Percentiles rank a stretch among this genome's conserved stretches.
These are phyloP conservation scores for Globisporangium spiculum DNA, from an alignment of 352 stramenopile species.

Conservation along the genomic window DNA sequence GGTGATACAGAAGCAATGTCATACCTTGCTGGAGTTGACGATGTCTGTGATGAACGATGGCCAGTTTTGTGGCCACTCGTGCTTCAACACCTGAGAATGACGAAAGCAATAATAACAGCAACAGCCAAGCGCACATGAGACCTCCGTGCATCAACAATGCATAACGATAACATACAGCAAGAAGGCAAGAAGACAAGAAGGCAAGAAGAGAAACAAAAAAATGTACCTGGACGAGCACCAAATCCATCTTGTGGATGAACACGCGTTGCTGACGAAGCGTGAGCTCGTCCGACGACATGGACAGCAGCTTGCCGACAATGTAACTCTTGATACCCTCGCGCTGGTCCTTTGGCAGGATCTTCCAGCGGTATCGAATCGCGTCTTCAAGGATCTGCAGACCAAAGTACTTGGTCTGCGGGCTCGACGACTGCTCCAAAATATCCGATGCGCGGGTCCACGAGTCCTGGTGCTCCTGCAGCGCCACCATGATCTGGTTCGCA, in stretches of 20 bases:
- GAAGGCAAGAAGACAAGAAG: no score
- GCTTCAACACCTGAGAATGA: slow-evolving; percentile 93
- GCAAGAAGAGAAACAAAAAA: not conserved
- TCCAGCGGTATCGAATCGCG: slow-evolving; percentile 96
- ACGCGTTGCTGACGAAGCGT: slow-evolving; percentile 88
- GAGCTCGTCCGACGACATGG: slow-evolving; percentile 89
- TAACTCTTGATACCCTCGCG: slow-evolving; percentile 98
- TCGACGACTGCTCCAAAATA: slow-evolving; percentile 95
- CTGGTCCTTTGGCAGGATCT: slow-evolving; percentile 95
- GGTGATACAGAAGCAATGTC: not conserved
- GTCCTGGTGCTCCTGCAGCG: slow-evolving; percentile 92
- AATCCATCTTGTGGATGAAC: slow-evolving; percentile 95
- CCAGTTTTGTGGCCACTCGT: slow-evolving; percentile 99
- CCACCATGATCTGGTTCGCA: slow-evolving; percentile 93
- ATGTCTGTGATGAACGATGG: slow-evolving; percentile 98
- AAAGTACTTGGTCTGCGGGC: slow-evolving; percentile 91
- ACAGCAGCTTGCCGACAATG: slow-evolving; percentile 96
- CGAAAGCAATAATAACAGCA: not conserved
- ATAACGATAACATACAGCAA: not conserved
- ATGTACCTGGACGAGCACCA: slow-evolving; percentile 90
- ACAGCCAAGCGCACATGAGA: slow-evolving; percentile 1
- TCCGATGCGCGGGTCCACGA: slow-evolving; percentile 92
- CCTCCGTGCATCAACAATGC: not conserved
- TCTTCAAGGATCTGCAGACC: slow-evolving; percentile 96
- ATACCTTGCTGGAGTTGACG: slow-evolving; percentile 88